phyloP scores from a whole-genome alignment of 306 rosid genomes.

The Neltuma alba region DNA sequence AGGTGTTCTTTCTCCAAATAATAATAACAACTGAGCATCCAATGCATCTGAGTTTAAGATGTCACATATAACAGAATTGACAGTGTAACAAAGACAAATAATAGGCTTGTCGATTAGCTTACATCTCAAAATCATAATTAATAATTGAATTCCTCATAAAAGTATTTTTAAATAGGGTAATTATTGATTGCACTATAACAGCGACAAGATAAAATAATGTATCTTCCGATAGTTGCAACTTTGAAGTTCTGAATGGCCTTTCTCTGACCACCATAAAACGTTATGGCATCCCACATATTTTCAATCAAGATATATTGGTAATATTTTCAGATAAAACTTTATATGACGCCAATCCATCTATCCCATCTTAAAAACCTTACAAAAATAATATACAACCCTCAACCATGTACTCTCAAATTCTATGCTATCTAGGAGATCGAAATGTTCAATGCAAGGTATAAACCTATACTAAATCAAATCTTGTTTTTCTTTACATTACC shows the following conservation, averaged over 20 bases:
- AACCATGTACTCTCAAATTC: slow-evolving; percentile 77
- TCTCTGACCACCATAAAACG: not conserved
- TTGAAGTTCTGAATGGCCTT: not conserved
- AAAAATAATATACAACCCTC: slow-evolving; percentile 94
- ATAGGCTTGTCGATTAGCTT: not conserved
- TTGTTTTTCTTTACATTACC: slow-evolving; percentile 85
- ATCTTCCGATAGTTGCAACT: too few species aligned
- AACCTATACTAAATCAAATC: slow-evolving; percentile 76
- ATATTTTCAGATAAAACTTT: slow-evolving; percentile 55
- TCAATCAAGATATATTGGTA: slow-evolving; percentile 58
- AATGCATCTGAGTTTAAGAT: not conserved
- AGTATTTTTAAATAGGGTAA: too few species aligned
- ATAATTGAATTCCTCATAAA: too few species aligned
- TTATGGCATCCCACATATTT: slow-evolving; percentile 26
- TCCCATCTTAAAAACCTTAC: slow-evolving; percentile 69
- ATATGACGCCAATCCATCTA: slow-evolving; percentile 70
- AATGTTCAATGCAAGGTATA: slow-evolving; percentile 76
- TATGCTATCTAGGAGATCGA: slow-evolving; percentile 68
- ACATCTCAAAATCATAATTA: not conserved
- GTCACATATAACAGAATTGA: not conserved
- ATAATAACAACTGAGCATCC: too few species aligned
- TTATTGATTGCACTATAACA: not conserved
- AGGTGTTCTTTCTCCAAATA: not conserved
- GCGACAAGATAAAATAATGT: too few species aligned
- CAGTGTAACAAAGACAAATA: not conserved